Conservation (phyloP, 139 green algal species). For the Chlorella sp. region DNA sequence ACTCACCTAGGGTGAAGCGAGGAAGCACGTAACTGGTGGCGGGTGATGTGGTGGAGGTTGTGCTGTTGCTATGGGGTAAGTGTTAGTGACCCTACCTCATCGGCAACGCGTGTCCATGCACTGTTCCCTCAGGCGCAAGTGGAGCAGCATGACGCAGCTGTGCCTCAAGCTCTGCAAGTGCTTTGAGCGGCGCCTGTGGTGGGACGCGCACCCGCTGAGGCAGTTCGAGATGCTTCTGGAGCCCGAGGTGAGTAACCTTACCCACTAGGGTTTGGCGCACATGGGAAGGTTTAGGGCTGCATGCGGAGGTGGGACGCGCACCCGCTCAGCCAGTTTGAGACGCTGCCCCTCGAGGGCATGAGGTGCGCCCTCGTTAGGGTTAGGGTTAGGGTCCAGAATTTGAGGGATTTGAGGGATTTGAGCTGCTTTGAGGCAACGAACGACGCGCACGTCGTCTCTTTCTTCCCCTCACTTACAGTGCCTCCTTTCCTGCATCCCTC, state of each 20-base stretch:
- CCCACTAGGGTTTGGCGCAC: neutral
- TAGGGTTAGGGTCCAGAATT: too few species aligned
- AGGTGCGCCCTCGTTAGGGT: too few species aligned
- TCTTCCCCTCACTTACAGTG: too few species aligned
- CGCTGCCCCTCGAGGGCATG: too few species aligned
- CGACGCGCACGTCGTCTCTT: too few species aligned
- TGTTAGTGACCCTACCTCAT: neutral
- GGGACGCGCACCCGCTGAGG: conserved; percentile 79
- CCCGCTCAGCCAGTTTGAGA: too few species aligned
- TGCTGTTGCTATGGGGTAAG: neutral
- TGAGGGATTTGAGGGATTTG: too few species aligned
- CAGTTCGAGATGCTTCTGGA: conserved; percentile 65
- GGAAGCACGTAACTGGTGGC: too few species aligned
- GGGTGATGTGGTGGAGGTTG: neutral
- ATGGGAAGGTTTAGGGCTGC: neutral
- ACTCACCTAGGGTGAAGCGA: too few species aligned
- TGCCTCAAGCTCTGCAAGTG: conserved; percentile 35
- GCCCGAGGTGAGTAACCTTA: conserved; percentile 3
- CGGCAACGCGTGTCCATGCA: neutral
- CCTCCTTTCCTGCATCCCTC: too few species aligned
- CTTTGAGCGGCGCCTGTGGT: conserved; percentile 87
- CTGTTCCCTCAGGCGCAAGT: conserved; percentile 25
- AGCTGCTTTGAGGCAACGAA: too few species aligned
- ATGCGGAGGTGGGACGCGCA: neutral
- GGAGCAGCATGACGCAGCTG: conserved; percentile 22